Evolutionary conservation across 345 rosid species (phyloP).

Genomic region (Orychophragmus violaceus): DNA sequence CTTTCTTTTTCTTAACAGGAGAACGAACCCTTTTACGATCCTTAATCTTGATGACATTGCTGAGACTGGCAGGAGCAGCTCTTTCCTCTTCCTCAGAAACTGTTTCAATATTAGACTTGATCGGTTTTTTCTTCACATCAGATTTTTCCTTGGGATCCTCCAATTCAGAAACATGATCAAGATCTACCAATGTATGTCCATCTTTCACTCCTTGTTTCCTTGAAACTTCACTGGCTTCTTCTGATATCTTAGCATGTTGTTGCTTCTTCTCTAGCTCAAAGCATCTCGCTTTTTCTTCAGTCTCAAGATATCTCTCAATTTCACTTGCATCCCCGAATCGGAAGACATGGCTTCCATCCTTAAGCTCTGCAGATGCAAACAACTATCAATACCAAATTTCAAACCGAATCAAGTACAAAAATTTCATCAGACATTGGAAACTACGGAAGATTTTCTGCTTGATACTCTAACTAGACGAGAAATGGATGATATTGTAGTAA

Average conservation of each 20-base stretch:
- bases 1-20: slow-evolving; percentile 22
- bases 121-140: background rate
- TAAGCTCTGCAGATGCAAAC: slow-evolving; percentile 35
- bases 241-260: background rate
- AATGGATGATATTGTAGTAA: background rate
- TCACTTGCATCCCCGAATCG: slow-evolving; percentile 50
- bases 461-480: background rate
- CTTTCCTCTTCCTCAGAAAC: slow-evolving; percentile 3
- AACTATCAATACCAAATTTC: background rate
- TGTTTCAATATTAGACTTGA: background rate
- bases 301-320: slow-evolving; percentile 21
- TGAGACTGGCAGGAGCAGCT: slow-evolving; percentile 8
- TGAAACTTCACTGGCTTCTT: slow-evolving; percentile 13
- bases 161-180: slow-evolving; percentile 1
- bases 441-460: background rate
- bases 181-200: slow-evolving; percentile 1
- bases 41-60: slow-evolving; percentile 14
- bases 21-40: slow-evolving; percentile 18
- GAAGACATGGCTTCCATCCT: slow-evolving; percentile 61
- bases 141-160: background rate
- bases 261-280: slow-evolving; percentile 6
- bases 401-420: background rate
- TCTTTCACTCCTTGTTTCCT: slow-evolving; percentile 5
- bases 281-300: slow-evolving; percentile 9
- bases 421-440: background rate